phyloP scores from a whole-genome alignment of 2,329 filamentous ascomycete species.

The Penicillium sp. region DNA sequence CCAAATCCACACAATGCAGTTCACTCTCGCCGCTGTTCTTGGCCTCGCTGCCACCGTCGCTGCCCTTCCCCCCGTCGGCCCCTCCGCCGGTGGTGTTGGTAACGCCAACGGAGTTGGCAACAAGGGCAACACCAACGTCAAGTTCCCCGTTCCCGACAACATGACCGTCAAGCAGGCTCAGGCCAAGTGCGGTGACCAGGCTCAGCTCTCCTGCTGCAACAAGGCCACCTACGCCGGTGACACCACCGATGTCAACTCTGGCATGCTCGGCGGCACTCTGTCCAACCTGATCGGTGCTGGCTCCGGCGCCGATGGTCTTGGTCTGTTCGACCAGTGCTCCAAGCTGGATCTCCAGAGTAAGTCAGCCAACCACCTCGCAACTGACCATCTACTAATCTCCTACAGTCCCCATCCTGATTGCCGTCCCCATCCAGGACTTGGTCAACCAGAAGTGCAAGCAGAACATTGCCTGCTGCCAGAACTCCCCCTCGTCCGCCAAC shows the following conservation, averaged over 20 bases:
- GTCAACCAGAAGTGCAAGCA: conserved; percentile 42
- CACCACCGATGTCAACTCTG: conserved; percentile 31
- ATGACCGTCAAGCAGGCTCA: conserved; percentile 39
- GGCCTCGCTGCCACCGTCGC: conserved; percentile 35
- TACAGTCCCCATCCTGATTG: conserved; percentile 27
- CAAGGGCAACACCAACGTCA: conserved; percentile 34
- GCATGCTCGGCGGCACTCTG: conserved; percentile 35
- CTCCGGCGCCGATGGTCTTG: conserved; percentile 34
- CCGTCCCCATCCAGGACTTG: conserved; percentile 30
- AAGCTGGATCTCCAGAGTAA: conserved; percentile 36
- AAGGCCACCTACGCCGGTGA: conserved; percentile 38
- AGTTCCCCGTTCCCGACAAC: conserved; percentile 32
- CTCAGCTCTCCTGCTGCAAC: conserved; percentile 42
- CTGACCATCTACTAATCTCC: neutral
- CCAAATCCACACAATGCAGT: conserved; percentile 40
- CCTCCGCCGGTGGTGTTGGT: conserved; percentile 21
- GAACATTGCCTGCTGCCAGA: conserved; percentile 43
- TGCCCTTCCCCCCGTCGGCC: conserved; percentile 27
- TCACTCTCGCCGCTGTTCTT: conserved; percentile 34
- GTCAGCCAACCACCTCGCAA: neutral
- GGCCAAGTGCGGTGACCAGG: conserved; percentile 40
- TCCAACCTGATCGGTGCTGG: conserved; percentile 35
- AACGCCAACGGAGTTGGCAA: conserved; percentile 28
- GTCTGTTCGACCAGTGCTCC: conserved; percentile 44
- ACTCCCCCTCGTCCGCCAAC: conserved; percentile 30